Evolutionary conservation across 1,284 basidiomycete species (phyloP), one percentile per base, ranked within the genome.

Genomic region (Cryptococcus hybrid): DNA sequence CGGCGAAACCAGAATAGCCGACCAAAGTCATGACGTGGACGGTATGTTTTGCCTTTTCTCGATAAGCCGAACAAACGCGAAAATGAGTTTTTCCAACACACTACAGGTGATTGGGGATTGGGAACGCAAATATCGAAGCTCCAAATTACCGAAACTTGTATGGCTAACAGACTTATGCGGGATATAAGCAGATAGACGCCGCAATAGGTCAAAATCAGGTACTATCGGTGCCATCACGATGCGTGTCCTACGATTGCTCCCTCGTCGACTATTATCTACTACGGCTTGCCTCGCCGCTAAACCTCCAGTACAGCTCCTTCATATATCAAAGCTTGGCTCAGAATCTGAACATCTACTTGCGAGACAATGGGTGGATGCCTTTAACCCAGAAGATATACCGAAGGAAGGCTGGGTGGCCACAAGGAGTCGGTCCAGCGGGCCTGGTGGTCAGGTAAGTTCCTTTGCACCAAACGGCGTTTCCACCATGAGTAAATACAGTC

Each of bases 351-450:
- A 74, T 51, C 42, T 54, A 5, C 54, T 61, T 8, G 73, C 73
- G 0, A 51, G 65, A 48, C n/a, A 49, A 34, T 77, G 75, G 75
- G 46, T 71, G 3, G 60, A 69, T 12, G 57, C 54, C 7, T 77
- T 76, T 56, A 55, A 37, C 2, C 38, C 60, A n/a, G 64, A 66
- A 9, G 72, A 74, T 62, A 69, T 78, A 30, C 77, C 77, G 0
- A 69, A 67, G 43, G 63, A 67, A 15, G 63, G 61, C 2, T 72
- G 69, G 45, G 62, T 67, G n/a, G 64, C 70, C 7, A 60, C 62
- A 5, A 73, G 70, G 51, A 69, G 69, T 15, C 61, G 76, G 37
- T 75, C 72, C 2, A 71, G 68, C 43, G 77, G 77, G 5, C 76
- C 77, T 0, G 77, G 77, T 15, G 77, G 77, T 6, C 77, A 78